Conservation (phyloP, 345 rosid species). For the Corymbia maculata region DNA sequence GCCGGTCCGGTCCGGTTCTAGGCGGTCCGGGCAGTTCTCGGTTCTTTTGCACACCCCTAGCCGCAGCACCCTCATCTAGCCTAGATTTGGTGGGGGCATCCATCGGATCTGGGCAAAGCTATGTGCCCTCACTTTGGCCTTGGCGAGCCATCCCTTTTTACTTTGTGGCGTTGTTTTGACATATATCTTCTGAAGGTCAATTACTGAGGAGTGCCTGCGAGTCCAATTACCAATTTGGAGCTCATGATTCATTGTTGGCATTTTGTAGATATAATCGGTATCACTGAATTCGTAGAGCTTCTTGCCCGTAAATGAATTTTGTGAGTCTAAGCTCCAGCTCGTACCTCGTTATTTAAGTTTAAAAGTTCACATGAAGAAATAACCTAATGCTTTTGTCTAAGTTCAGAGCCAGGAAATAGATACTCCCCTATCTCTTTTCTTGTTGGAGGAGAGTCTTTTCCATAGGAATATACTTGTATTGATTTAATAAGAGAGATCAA, state of each 20-base stretch:
- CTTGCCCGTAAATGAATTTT: neutral
- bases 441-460: neutral
- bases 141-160: neutral
- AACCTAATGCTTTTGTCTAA: neutral
- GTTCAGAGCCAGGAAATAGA: neutral
- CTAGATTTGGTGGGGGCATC: neutral
- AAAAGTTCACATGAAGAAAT: neutral
- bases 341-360: neutral
- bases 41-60: too few relatives aligned
- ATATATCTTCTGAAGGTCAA: neutral
- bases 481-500: neutral
- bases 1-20: too few relatives aligned
- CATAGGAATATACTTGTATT: neutral
- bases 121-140: accelerated
- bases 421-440: neutral
- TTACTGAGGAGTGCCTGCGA: neutral
- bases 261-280: neutral
- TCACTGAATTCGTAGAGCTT: neutral
- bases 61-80: neutral
- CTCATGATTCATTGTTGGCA: neutral
- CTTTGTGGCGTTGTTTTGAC: neutral
- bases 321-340: neutral
- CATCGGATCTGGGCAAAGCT: neutral
- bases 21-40: too few relatives aligned
- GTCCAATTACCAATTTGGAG: neutral